phyloP scores from a whole-genome alignment of 345 rosid species.

The Brassica incana region DNA sequence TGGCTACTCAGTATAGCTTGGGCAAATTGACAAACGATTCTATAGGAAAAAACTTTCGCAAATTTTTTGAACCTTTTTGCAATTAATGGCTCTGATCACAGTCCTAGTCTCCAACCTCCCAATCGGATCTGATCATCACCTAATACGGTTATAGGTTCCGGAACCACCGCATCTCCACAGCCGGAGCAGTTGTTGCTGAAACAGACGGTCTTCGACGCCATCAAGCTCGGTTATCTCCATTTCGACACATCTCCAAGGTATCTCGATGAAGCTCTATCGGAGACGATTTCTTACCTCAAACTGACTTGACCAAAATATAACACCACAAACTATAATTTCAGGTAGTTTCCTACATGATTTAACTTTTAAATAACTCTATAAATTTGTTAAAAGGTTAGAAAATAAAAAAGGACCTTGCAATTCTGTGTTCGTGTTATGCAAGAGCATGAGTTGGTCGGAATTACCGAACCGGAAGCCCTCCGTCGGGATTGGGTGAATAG shows the following conservation, averaged over 20 bases:
- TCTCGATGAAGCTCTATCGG: slow-evolving; percentile 55
- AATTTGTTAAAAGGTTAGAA: too few relatives aligned
- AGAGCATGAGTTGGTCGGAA: too few relatives aligned
- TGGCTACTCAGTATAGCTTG: too few relatives aligned
- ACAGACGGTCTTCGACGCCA: slow-evolving; percentile 39
- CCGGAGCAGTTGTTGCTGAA: slow-evolving; percentile 29
- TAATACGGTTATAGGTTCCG: slow-evolving; percentile 48
- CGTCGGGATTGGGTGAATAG: too few relatives aligned
- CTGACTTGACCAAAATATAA: too few relatives aligned
- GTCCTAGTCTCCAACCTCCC: slow-evolving; percentile 1
- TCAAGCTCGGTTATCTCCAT: slow-evolving; percentile 60
- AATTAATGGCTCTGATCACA: slow-evolving; percentile 4
- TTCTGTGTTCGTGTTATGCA: too few relatives aligned
- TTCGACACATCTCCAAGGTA: slow-evolving; percentile 64
- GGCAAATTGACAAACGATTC: background rate
- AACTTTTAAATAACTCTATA: too few relatives aligned
- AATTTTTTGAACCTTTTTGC: background rate
- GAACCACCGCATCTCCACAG: slow-evolving; percentile 38
- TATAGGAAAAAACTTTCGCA: background rate
- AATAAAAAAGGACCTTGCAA: too few relatives aligned
- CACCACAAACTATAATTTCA: too few relatives aligned
- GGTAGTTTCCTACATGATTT: too few relatives aligned
- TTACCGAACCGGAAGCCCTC: too few relatives aligned
- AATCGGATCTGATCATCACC: slow-evolving; percentile 21
- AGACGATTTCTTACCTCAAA: slow-evolving; percentile 33